Conservation (phyloP, 768 basidiomycete genomes). For the Trametes villosa region DNA sequence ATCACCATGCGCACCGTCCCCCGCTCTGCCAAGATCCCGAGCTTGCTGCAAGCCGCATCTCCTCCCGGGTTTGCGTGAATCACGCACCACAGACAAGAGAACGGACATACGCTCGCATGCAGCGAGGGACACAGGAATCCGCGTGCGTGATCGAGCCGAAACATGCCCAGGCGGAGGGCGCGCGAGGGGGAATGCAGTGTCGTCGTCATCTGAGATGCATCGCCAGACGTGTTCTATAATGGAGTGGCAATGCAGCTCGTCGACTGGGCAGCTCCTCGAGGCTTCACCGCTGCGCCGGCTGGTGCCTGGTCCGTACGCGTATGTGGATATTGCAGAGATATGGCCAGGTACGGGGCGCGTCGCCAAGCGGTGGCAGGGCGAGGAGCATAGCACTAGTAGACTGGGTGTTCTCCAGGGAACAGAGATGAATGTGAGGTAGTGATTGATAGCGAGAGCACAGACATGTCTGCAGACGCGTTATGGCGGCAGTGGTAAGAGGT, state of each 20-base stretch:
- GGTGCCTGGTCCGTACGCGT: neutral
- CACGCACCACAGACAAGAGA: neutral
- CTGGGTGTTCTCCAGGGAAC: too few relatives aligned
- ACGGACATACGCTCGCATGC: too few relatives aligned
- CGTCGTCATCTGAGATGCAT: neutral
- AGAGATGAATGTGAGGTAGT: too few relatives aligned
- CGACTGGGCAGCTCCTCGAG: neutral
- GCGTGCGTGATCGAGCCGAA: slow-evolving; percentile 8
- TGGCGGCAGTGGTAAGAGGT: too few relatives aligned
- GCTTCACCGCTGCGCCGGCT: neutral
- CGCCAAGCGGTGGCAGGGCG: neutral
- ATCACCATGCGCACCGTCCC: too few relatives aligned
- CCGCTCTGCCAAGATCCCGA: too few relatives aligned
- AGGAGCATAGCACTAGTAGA: too few relatives aligned
- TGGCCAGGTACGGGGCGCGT: neutral
- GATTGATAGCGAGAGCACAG: too few relatives aligned
- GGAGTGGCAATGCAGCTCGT: slow-evolving; percentile 53
- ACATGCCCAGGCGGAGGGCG: neutral
- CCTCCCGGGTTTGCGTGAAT: neutral
- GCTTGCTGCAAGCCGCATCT: too few relatives aligned
- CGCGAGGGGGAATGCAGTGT: neutral
- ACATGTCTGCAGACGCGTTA: too few relatives aligned
- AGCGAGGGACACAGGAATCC: slow-evolving; percentile 6
- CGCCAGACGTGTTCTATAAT: slow-evolving; percentile 48
- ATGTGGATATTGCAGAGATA: neutral